Conservation (phyloP, 805 yeast genomes). For the Blastobotrys muscicola region DNA sequence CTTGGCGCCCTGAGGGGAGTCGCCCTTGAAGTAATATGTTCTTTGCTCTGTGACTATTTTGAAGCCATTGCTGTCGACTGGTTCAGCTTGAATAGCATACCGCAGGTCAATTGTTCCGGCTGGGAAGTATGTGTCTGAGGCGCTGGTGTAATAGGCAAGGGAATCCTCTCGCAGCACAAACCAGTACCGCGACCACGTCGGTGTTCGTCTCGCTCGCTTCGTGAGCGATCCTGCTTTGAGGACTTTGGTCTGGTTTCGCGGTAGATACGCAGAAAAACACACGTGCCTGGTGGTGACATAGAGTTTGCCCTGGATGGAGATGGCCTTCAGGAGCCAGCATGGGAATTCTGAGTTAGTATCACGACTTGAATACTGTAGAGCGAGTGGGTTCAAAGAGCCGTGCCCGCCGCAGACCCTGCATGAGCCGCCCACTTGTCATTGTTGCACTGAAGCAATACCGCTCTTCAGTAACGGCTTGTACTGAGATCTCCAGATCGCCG, state of each 20-base stretch:
- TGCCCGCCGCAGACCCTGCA: no score
- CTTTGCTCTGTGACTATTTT: slow-evolving; percentile 48
- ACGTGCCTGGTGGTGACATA: slow-evolving; percentile 58
- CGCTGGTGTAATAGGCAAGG: slow-evolving; percentile 54
- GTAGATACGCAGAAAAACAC: slow-evolving; percentile 71
- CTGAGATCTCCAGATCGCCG: no score
- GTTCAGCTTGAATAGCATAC: slow-evolving; percentile 50
- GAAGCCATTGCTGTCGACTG: slow-evolving; percentile 29
- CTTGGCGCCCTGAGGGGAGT: slow-evolving; percentile 60
- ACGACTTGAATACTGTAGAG: not conserved
- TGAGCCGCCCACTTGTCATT: no score
- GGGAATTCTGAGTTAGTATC: slow-evolving; percentile 37
- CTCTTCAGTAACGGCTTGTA: no score
- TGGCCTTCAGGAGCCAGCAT: slow-evolving; percentile 77
- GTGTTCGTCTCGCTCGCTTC: slow-evolving; percentile 31
- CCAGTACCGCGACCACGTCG: slow-evolving; percentile 56
- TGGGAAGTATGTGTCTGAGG: slow-evolving; percentile 84
- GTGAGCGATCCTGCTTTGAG: slow-evolving; percentile 44
- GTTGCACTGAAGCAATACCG: no score
- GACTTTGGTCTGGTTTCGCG: slow-evolving; percentile 39
- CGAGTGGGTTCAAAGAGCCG: no score
- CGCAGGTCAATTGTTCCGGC: slow-evolving; percentile 61
- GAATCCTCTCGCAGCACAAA: slow-evolving; percentile 63
- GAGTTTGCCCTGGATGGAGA: slow-evolving; percentile 76
- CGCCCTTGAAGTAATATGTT: slow-evolving; percentile 61